A percentile compares a stretch with the other conserved stretches of the same genome.
Conservation (phyloP, 2,329 filamentous ascomycete genomes). For the Colletotrichum paranaense region DNA sequence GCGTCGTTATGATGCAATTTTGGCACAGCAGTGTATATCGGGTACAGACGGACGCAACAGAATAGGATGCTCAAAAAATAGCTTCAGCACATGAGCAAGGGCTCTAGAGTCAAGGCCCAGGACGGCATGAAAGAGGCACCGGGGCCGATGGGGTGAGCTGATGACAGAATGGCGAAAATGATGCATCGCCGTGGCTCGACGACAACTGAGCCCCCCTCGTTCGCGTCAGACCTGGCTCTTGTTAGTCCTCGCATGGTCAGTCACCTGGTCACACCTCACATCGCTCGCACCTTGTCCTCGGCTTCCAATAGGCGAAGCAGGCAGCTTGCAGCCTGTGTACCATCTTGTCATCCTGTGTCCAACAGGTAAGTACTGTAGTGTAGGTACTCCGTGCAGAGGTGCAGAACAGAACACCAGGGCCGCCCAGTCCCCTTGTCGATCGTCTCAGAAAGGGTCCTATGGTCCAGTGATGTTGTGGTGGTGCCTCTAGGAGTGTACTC, state of each 20-base stretch:
- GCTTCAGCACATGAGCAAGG: neutral
- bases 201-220: slow-evolving; percentile 2
- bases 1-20: slow-evolving; percentile 11
- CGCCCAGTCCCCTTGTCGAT: neutral
- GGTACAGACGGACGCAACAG: neutral
- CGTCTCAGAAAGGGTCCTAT: neutral
- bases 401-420: too few species aligned
- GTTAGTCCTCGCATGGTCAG: slow-evolving; percentile 9
- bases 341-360: neutral
- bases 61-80: neutral
- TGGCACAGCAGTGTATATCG: neutral
- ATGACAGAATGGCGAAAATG: slow-evolving; percentile 34
- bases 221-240: slow-evolving; percentile 16
- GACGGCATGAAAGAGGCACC: neutral
- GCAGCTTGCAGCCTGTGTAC: neutral
- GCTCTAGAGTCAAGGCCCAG: neutral
- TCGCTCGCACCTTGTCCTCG: neutral
- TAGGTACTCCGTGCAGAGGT: neutral
- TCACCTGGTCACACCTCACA: slow-evolving; percentile 24
- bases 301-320: neutral
- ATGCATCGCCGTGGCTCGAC: slow-evolving; percentile 20
- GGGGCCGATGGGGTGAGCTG: slow-evolving; percentile 29
- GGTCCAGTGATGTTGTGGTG: neutral
- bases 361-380: neutral
- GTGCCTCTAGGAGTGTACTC: neutral